Conservation (phyloP, 169 alveolate species). For the Plasmodium gallinaceum region DNA sequence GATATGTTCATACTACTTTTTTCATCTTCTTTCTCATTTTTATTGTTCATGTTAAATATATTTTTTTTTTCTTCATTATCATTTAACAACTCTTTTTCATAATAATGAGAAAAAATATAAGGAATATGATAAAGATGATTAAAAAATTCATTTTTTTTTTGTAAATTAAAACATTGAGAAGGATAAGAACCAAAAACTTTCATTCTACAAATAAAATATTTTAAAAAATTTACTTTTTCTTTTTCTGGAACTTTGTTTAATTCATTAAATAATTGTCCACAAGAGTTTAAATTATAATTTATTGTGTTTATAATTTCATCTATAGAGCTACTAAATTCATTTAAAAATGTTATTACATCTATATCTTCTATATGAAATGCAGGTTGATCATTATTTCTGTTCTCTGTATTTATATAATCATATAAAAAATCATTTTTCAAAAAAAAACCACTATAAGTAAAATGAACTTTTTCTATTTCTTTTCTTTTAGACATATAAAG, state of each 20-base stretch:
- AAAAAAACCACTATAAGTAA: conserved; percentile 73
- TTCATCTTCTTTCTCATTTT: background rate
- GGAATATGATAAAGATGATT: conserved; percentile 61
- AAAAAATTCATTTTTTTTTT: conserved; percentile 22
- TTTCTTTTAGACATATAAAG: conserved; percentile 74
- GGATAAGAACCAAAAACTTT: conserved; percentile 75
- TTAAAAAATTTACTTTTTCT: conserved; percentile 63
- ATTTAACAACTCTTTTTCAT: background rate
- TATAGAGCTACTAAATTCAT: conserved; percentile 68
- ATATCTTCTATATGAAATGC: conserved; percentile 57
- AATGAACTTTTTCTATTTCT: conserved; percentile 71
- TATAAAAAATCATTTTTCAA: conserved; percentile 57
- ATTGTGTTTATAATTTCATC: conserved; percentile 26
- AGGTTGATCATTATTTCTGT: conserved; percentile 27
- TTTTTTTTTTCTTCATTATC: background rate
- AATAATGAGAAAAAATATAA: conserved; percentile 55
- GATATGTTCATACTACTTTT: background rate
- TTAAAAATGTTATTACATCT: conserved; percentile 42
- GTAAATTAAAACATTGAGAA: conserved; percentile 50
- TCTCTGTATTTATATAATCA: conserved; percentile 54
- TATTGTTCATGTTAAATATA: background rate
- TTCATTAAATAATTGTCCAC: conserved; percentile 72
- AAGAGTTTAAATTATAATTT: conserved; percentile 50
- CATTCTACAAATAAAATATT: conserved; percentile 60
- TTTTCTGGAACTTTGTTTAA: conserved; percentile 40